Base-by-base conservation (phyloP, 495 filamentous ascomycete genomes). In the Penicillium cosmopolitanum region DNA sequence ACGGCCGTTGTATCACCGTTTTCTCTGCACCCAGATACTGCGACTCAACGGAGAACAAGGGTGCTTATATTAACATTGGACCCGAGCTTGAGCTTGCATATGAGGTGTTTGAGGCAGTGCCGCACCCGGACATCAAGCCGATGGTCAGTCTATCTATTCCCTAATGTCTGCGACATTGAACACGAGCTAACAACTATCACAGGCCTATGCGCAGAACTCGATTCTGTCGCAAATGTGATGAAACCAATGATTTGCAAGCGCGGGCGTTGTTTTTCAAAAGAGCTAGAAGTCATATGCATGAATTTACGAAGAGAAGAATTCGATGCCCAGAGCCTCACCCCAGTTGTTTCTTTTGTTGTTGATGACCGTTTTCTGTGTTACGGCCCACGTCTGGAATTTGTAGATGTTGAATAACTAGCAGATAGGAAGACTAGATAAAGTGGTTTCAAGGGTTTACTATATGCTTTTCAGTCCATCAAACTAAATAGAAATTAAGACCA, bases 21-120 rank as follows among this genome's bases (percentile, higher is more conserved):
- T 99, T 99, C 79, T 98, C 95, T 15, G 95, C 95, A 10, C 95
- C 95, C 31, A 96, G 88, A 73, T 99, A 99, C 73, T 98, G 96
- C 79, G 95, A 99, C 70, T 88, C 89, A 63, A 97, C 95, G 1
- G 93, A 96, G 73, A 99, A 99, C 76, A 96, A 93, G 80, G 95
- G 95, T 55, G 95, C 95, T 5, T 99, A 95, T 72, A 99, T 99
- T 83, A 98, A 98, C 76, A 89, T 99, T 66, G 90, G 91, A 4
- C 85, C 91, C 8, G 90, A 96, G 43, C 90, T 93, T 68, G 96
- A 97, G 80, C 88, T 98, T 50, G 78, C 89, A 21, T 98, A 89
- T 74, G 84, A 92, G 63, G 86, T 96, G 68, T 99, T 98, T 63
- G 93, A 97, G 65, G 96, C 96, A 4, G 96, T 98, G 35, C 92